Evolutionary conservation across 164 flowering plant species (phyloP), one percentile per base, ranked within the genome.

Genomic region (Buxus sempervirens): DNA sequence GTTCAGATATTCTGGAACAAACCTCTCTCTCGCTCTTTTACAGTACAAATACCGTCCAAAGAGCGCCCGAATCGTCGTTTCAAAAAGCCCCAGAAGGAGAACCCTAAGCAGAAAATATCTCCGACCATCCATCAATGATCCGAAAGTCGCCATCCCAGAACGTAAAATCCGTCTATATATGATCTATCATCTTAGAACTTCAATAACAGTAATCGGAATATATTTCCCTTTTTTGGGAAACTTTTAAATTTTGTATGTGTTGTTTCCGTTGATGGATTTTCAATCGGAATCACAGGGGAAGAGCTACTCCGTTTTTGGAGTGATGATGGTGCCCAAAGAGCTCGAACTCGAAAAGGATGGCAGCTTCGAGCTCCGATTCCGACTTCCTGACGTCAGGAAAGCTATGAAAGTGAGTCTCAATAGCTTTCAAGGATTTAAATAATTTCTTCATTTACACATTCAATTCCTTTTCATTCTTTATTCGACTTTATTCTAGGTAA

Each of bases 251-350:
- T 25, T 42, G 56, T 36, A 20, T 32, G 25, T 24, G 41, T 54
- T 64, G 32, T 64, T 60, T 15, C 55, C 54, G 9, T 32, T 63
- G 54, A 77, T 73, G 88, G 82, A 76, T 54, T 76, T 79, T 65
- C 80, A 78, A 75, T 73, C 82, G 70, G 82, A 74, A 72, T 73
- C 78, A 75, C 88, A 80, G 86, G 79, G 82, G 79, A 85, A 79
- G 87, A 73, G 62, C 28, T 68, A 63, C 72, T 58, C 75, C 36
- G 84, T 80, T 5, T 84, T 74, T 70, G 82, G 82, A 20, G 77
- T 68, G 24, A 55, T 79, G 77, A 68, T 78, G 77, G 70, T 82
- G 57, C 77, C 91, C 32, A 84, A 84, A 65, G 82, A 73, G 72
- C 26, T 75, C 7, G 81, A 77, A 63, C 61, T 79, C 22, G 73